Percentiles rank a stretch among this genome's conserved stretches.
Evolutionary conservation across 208 protist species (phyloP).

Genomic region (Acanthamoeba castellanii): DNA sequence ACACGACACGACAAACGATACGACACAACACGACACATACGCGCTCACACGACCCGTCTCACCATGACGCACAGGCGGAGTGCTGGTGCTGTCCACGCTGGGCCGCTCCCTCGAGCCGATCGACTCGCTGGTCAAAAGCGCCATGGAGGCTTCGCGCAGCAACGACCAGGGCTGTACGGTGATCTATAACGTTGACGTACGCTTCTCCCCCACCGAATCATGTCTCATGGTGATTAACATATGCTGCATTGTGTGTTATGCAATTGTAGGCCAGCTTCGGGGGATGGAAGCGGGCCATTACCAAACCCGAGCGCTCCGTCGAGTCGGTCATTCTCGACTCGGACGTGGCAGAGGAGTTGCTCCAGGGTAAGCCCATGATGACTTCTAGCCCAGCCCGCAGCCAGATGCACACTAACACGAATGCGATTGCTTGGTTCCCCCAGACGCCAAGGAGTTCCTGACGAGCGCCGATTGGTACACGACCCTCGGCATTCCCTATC

Average conservation of each 20-base stretch:
- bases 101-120: background rate
- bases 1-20: background rate
- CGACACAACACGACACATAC: background rate
- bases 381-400: background rate
- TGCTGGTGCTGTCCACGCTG: conserved; percentile 29
- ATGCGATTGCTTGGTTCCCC: background rate
- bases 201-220: background rate
- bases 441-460: conserved; percentile 93
- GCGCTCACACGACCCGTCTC: too few relatives aligned
- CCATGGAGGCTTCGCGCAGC: conserved; percentile 44
- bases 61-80: background rate
- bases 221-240: too few relatives aligned
- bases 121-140: conserved; percentile 21
- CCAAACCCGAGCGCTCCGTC: conserved; percentile 90
- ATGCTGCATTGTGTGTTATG: background rate
- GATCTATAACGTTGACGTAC: conserved; percentile 62
- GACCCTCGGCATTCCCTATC: conserved; percentile 95
- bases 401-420: background rate
- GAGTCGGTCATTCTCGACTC: conserved; percentile 93
- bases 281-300: conserved; percentile 88
- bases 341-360: conserved; percentile 83
- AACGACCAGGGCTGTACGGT: conserved; percentile 46
- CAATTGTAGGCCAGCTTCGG: conserved; percentile 23
- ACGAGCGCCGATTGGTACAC: conserved; percentile 93
- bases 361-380: conserved; percentile 80